Base-by-base conservation (phyloP, 257 asterid genomes). In the Solanum paucissectum region DNA sequence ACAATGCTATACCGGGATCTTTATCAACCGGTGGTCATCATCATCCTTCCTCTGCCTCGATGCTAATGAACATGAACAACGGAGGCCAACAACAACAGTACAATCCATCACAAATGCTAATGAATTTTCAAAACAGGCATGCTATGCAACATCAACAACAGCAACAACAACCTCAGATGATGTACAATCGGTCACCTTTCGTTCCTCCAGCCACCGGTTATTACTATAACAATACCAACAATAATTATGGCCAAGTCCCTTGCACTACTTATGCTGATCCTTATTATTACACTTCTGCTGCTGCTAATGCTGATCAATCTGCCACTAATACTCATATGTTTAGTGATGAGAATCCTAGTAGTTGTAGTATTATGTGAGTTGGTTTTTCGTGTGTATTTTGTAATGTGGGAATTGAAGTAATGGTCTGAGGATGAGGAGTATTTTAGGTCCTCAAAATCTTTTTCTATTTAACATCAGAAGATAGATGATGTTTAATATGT, bases 321-420 rank as follows among this genome's bases (percentile, higher is more conserved):
- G 88, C 91, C 21, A 83, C 92, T 0, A 13, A 46, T 79, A 8
- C 93, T 27, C 90, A 89, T 52, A 87, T 92, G 92, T 93, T 93
- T 91, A 93, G 91, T 87, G 98, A 96, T 90, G 95, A 94, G 77
- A 96, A 93, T 90, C 83, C 96, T 10, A 90, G 90, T 49, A 90
- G 94, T 83, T 95, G 98, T 86, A 90, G 95, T 10, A 76, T 96
- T 62, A 93, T 96, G 98, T 96, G 87, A 91, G 79, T 69, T 82
- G 10, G 38, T 6, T 86, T 46, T 12, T 33, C 20, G 9, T 72
- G 13, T 86, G 33, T 86, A 77, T 86, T 86, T 72, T 86, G 84
- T 86, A n/a, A 72, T 86, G 84, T 86, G 88, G 84, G 88, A 49
- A 86, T 72, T 36, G 88, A 49, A 85, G 87, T 66, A 32, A 13